Conservation (phyloP, 768 basidiomycete species). For the Naganishia antarctica region DNA sequence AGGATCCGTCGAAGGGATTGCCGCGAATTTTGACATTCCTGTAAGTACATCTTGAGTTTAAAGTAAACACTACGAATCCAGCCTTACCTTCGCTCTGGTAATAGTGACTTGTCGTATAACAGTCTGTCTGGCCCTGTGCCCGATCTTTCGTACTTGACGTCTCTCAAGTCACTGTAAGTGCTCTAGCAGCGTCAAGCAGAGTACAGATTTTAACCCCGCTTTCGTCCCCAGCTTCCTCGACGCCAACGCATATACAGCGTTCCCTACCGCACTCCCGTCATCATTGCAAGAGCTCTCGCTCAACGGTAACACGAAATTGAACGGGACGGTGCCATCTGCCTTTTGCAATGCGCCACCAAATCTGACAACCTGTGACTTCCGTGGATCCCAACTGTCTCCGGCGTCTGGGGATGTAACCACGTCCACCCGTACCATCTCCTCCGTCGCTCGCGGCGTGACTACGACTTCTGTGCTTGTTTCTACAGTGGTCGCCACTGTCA, state of each 20-base stretch:
- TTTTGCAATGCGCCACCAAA: slow-evolving; percentile 33
- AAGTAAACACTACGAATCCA: not conserved
- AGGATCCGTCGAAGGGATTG: slow-evolving; percentile 32
- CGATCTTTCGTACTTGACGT: slow-evolving; percentile 31
- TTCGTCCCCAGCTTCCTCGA: slow-evolving; percentile 34
- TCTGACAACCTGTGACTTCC: slow-evolving; percentile 44
- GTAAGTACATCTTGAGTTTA: slow-evolving; percentile 30
- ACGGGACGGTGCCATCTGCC: slow-evolving; percentile 36
- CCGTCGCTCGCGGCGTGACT: not conserved
- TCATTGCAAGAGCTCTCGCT: slow-evolving; percentile 41
- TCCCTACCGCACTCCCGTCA: slow-evolving; percentile 41
- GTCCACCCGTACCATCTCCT: slow-evolving; percentile 5
- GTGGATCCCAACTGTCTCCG: slow-evolving; percentile 34
- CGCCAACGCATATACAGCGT: slow-evolving; percentile 39
- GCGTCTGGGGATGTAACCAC: slow-evolving; percentile 20
- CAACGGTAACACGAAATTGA: slow-evolving; percentile 40
- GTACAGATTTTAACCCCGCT: not conserved
- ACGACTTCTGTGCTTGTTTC: slow-evolving; percentile 10
- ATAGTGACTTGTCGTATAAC: slow-evolving; percentile 48
- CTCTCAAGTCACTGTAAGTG: slow-evolving; percentile 42
- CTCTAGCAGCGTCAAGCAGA: not conserved
- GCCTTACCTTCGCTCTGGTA: not conserved
- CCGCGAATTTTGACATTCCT: slow-evolving; percentile 44
- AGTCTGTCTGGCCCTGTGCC: slow-evolving; percentile 39
- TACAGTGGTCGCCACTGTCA: slow-evolving; percentile 12